Percentiles rank a stretch among this genome's conserved stretches.
These are phyloP conservation scores for Mycena capillaripes DNA, from an alignment of 768 basidiomycete genomes.

Conservation along the genomic window DNA sequence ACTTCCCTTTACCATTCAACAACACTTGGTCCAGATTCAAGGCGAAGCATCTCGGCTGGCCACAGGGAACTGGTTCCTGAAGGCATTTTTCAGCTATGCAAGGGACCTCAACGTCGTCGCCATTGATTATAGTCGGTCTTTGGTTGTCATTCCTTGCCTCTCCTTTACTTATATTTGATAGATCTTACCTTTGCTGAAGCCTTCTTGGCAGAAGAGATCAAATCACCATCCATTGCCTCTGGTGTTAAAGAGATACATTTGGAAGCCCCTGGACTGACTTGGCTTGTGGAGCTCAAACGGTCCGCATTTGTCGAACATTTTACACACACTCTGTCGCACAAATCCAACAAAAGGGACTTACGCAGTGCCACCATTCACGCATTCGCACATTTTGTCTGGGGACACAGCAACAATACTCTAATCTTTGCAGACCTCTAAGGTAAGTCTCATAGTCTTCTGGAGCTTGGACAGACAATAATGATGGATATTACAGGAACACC, in stretches of 20 bases:
- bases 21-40: background rate
- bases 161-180: background rate
- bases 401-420: slow-evolving; percentile 8
- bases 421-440: slow-evolving; percentile 35
- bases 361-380: slow-evolving; percentile 21
- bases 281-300: slow-evolving; percentile 32
- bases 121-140: background rate
- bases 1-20: too few relatives aligned
- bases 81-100: background rate
- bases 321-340: slow-evolving; percentile 29
- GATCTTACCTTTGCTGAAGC: background rate
- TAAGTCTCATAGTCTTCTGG: background rate
- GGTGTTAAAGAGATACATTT: background rate
- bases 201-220: background rate
- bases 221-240: slow-evolving; percentile 9
- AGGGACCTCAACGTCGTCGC: background rate
- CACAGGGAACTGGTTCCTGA: background rate
- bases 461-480: too few relatives aligned
- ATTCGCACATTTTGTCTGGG: slow-evolving; percentile 34
- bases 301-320: slow-evolving; percentile 20
- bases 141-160: background rate
- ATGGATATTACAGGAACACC: slow-evolving; percentile 24
- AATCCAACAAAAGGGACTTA: background rate
- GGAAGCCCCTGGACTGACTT: slow-evolving; percentile 15
- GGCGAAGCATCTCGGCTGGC: background rate